Percentiles rank a stretch among this genome's conserved stretches.
These are phyloP conservation scores for Gentiana straminea DNA, from an alignment of 257 asterid genomes.

Conservation along the genomic window DNA sequence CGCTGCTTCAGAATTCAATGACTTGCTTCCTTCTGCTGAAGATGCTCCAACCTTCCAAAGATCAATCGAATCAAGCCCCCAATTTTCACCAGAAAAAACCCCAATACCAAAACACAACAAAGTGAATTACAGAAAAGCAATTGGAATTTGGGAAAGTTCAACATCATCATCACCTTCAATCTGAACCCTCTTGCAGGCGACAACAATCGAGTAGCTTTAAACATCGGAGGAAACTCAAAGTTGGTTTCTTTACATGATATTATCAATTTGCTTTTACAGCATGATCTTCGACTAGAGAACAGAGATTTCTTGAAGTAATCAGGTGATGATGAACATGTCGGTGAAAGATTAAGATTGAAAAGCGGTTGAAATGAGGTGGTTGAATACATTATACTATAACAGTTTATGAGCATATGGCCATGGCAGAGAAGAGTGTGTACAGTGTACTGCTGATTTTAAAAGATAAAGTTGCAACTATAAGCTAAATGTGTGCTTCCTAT, in stretches of 20 bases:
- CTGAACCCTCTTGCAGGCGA: slow-evolving; percentile 5
- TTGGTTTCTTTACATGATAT: not conserved
- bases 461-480: too few species aligned
- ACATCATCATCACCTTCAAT: slow-evolving; percentile 13
- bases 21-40: slow-evolving; percentile 37
- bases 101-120: not conserved
- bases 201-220: slow-evolving; percentile 3
- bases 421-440: too few species aligned
- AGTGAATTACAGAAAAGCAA: too few species aligned
- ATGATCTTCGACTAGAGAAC: not conserved
- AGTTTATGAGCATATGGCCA: too few species aligned
- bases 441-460: too few species aligned
- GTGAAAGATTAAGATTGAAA: slow-evolving; percentile 10
- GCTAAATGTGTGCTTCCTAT: too few species aligned
- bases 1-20: slow-evolving; percentile 31
- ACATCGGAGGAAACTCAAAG: slow-evolving; percentile 1
- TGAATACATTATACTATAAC: slow-evolving; percentile 1
- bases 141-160: not conserved
- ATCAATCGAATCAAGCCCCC: not conserved
- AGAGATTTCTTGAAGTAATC: slow-evolving; percentile 7
- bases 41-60: slow-evolving; percentile 52
- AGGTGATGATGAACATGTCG: slow-evolving; percentile 4
- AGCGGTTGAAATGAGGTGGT: slow-evolving; percentile 6
- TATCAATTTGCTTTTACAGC: not conserved
- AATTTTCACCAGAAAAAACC: not conserved